phyloP scores from a whole-genome alignment of 257 asterid genomes.

The Ballota nigra region DNA sequence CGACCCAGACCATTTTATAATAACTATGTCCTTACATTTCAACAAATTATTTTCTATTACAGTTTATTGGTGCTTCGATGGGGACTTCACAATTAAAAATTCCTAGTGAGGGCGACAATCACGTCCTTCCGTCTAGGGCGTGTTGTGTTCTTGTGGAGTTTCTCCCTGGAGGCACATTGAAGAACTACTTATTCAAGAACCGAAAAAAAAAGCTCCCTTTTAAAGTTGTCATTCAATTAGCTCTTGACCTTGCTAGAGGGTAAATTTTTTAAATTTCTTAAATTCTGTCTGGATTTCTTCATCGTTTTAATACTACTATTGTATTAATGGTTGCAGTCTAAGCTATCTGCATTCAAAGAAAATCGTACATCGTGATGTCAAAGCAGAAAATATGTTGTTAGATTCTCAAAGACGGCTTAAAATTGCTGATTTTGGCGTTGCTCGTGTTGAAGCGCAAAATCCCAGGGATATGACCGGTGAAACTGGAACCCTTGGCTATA shows the following conservation, averaged over 20 bases:
- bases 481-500: slow-evolving; percentile 88
- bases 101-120: slow-evolving; percentile 51
- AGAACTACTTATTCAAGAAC: slow-evolving; percentile 60
- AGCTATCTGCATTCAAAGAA: slow-evolving; percentile 74
- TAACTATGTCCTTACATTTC: neutral
- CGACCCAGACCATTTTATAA: neutral
- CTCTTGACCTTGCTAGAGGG: slow-evolving; percentile 83
- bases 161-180: slow-evolving; percentile 70
- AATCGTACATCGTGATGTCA: slow-evolving; percentile 90
- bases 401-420: slow-evolving; percentile 47
- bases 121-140: slow-evolving; percentile 52
- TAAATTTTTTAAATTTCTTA: slow-evolving; percentile 17
- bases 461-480: slow-evolving; percentile 90
- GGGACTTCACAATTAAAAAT: slow-evolving; percentile 76
- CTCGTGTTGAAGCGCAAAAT: slow-evolving; percentile 89
- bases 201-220: slow-evolving; percentile 70
- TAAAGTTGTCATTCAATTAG: slow-evolving; percentile 61
- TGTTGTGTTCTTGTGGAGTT: slow-evolving; percentile 81
- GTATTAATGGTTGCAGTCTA: slow-evolving; percentile 36
- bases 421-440: slow-evolving; percentile 87
- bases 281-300: neutral
- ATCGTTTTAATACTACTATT: neutral
- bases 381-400: slow-evolving; percentile 88
- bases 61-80: slow-evolving; percentile 91
- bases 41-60: neutral